Conservation (phyloP, 2,329 filamentous ascomycete species). For the Didymella lethalis region DNA sequence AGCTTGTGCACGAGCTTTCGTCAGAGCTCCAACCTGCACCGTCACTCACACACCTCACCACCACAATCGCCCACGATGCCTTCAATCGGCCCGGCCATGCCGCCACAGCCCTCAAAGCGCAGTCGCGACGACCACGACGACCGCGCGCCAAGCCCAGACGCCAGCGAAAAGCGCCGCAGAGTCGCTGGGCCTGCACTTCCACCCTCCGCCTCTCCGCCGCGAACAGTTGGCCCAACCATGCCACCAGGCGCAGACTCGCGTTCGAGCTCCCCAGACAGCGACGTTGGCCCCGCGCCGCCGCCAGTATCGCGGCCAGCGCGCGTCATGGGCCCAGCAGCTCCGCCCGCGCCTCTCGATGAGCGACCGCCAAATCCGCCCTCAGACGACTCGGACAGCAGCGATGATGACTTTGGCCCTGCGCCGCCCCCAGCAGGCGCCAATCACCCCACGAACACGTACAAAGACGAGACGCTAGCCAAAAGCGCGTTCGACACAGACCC, state of each 20-base stretch:
- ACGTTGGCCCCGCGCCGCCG: constrained; percentile 49
- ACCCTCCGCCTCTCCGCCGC: constrained; percentile 43
- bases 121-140: constrained; percentile 58
- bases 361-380: constrained; percentile 52
- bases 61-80: constrained; percentile 52
- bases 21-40: not conserved
- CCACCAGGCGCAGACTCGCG: not conserved
- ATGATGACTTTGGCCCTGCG: constrained; percentile 58
- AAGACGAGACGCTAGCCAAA: constrained; percentile 16
- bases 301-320: constrained; percentile 39
- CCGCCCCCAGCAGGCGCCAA: constrained; percentile 47
- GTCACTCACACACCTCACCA: not conserved
- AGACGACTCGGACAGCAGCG: constrained; percentile 49
- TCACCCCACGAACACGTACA: constrained; percentile 23
- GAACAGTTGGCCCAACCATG: not conserved
- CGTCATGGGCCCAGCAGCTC: constrained; percentile 62
- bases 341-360: constrained; percentile 60
- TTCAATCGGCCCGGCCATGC: constrained; percentile 73
- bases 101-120: constrained; percentile 67
- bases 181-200: constrained; percentile 65
- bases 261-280: not conserved
- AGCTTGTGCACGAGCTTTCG: constrained; percentile 17
- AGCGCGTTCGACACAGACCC: constrained; percentile 48
- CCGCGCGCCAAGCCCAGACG: constrained; percentile 51
- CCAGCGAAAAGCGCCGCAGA: constrained; percentile 60